These are phyloP conservation scores for Pezicula rhizophila DNA, from an alignment of 2,329 filamentous ascomycete genomes.

Conservation along the genomic window DNA sequence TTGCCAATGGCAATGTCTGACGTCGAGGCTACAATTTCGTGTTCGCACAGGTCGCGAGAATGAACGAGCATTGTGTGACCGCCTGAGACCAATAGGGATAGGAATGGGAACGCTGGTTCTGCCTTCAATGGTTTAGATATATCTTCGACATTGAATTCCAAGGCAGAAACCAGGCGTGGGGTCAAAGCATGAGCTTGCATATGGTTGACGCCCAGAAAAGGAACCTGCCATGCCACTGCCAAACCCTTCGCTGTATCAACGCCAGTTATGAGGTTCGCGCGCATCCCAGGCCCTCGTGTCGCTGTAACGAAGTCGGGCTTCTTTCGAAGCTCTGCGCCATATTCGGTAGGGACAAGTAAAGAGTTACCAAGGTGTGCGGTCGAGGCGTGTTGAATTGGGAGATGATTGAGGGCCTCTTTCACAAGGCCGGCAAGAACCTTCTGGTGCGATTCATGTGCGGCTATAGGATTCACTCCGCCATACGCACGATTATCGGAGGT, in stretches of 20 bases:
- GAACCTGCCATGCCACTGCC: constrained; percentile 74
- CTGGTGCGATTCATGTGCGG: constrained; percentile 72
- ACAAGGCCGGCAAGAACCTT: constrained; percentile 63
- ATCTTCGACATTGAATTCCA: constrained; percentile 32
- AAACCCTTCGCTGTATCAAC: constrained; percentile 83
- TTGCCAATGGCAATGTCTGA: constrained; percentile 85
- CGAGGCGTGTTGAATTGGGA: constrained; percentile 30
- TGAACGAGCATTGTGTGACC: constrained; percentile 85
- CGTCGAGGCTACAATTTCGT: constrained; percentile 67
- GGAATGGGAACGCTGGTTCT: constrained; percentile 68
- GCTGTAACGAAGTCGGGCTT: constrained; percentile 81
- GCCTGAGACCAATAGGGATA: constrained; percentile 84
- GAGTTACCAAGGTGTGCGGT: constrained; percentile 13
- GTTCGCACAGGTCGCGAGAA: constrained; percentile 61
- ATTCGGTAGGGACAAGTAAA: constrained; percentile 4
- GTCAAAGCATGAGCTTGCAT: constrained; percentile 97
- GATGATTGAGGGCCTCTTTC: constrained; percentile 49
- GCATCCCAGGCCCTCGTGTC: constrained; percentile 88
- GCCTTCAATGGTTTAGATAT: neutral
- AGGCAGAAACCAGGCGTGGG: constrained; percentile 65
- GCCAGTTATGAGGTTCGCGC: constrained; percentile 69
- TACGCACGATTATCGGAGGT: constrained; percentile 73
- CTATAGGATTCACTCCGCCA: constrained; percentile 73
- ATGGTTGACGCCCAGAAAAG: constrained; percentile 83
- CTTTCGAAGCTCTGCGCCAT: constrained; percentile 27